phyloP scores from a whole-genome alignment of 129 eudicot species.

The Kitagawia praeruptora region DNA sequence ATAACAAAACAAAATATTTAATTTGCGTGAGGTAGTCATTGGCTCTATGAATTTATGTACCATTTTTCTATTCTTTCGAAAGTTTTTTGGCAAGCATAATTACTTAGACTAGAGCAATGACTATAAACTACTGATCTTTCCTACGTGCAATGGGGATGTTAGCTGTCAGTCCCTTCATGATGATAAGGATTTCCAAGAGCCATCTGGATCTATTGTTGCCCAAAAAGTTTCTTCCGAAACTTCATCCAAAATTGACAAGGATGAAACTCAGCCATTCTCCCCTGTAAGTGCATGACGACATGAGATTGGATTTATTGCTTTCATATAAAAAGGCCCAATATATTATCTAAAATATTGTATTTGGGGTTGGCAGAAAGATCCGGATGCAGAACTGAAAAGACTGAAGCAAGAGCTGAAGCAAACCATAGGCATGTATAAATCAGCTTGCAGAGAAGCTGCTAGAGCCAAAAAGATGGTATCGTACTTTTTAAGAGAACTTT shows the following conservation, averaged over 20 bases:
- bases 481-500: not conserved
- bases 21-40: not conserved
- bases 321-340: not conserved
- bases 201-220: conserved; percentile 11
- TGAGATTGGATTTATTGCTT: not conserved
- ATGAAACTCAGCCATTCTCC: conserved; percentile 15
- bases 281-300: conserved; percentile 14
- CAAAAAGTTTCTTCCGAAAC: conserved; percentile 12
- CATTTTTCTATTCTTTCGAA: not conserved
- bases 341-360: not conserved
- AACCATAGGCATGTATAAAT: conserved; percentile 40
- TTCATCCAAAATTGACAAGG: conserved; percentile 7
- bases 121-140: not conserved
- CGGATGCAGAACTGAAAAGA: conserved; percentile 27
- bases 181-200: conserved; percentile 10
- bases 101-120: not conserved
- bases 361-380: conserved; percentile 21
- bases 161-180: not conserved
- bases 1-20: not conserved
- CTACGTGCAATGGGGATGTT: not conserved
- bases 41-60: not conserved
- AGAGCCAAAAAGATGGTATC: conserved; percentile 31
- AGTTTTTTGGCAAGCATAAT: not conserved
- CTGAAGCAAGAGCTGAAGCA: conserved; percentile 41
- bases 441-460: conserved; percentile 50